Conservation (phyloP, 2,329 filamentous ascomycete genomes). For the Ilyonectria mors-panacis region DNA sequence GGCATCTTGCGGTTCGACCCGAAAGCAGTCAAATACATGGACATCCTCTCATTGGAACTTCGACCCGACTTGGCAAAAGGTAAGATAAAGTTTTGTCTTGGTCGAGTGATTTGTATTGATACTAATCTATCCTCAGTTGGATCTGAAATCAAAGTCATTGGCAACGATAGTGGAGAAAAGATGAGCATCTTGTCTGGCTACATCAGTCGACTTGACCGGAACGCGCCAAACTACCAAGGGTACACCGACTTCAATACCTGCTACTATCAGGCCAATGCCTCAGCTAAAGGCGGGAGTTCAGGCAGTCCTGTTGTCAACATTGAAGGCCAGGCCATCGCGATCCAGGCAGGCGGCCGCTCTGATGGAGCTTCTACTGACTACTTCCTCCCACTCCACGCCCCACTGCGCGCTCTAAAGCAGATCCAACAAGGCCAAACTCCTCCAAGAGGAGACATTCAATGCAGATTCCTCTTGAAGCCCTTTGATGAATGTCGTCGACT, state of each 20-base stretch:
- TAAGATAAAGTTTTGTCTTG: constrained; percentile 39
- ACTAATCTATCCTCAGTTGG: constrained; percentile 71
- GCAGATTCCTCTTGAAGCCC: constrained; percentile 95
- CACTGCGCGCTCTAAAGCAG: constrained; percentile 87
- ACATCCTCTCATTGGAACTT: constrained; percentile 82
- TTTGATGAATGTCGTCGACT: constrained; percentile 96
- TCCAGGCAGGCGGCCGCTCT: constrained; percentile 93
- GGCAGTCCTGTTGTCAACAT: constrained; percentile 98
- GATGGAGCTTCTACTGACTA: constrained; percentile 98
- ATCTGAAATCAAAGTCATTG: constrained; percentile 94
- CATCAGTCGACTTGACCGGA: constrained; percentile 94
- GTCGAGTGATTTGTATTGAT: no score
- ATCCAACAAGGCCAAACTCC: constrained; percentile 83
- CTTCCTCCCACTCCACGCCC: constrained; percentile 93
- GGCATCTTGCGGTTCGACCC: constrained; percentile 97
- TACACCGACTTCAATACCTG: constrained; percentile 98
- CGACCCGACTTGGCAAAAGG: constrained; percentile 87
- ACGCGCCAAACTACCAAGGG: constrained; percentile 97
- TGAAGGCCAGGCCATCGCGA: constrained; percentile 89
- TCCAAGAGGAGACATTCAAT: constrained; percentile 92
- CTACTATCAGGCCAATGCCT: constrained; percentile 98
- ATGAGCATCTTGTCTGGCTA: constrained; percentile 97
- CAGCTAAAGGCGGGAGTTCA: constrained; percentile 95
- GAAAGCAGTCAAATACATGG: constrained; percentile 97
- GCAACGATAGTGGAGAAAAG: constrained; percentile 98